Evolutionary conservation across 805 yeast species (phyloP).

Genomic region (Myxozyma mucilagina): DNA sequence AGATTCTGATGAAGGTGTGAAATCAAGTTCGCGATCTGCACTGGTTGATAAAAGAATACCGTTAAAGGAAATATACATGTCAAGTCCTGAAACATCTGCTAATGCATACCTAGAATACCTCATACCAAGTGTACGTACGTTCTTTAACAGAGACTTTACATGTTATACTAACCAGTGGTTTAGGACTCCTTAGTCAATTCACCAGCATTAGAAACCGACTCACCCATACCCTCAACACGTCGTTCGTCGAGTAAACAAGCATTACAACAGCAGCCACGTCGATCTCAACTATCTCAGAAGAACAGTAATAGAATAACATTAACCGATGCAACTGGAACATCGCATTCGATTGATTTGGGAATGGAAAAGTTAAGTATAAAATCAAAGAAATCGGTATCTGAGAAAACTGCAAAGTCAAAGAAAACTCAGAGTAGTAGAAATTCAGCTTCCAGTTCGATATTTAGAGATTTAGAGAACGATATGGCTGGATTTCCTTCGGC

Average conservation of each 20-base stretch:
- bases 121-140: conserved; percentile 11
- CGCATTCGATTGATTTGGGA: too few species aligned
- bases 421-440: not conserved
- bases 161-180: not conserved
- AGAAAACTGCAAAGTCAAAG: not conserved
- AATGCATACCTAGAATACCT: conserved; percentile 22
- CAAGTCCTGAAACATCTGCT: conserved; percentile 27
- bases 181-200: not conserved
- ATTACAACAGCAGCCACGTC: too few species aligned
- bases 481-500: not conserved
- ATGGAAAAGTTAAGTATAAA: too few species aligned
- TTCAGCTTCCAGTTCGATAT: not conserved
- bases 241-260: too few species aligned
- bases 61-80: conserved; percentile 19
- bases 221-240: not conserved
- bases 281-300: too few species aligned
- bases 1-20: not conserved
- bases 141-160: not conserved
- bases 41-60: conserved; percentile 14
- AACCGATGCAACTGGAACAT: too few species aligned
- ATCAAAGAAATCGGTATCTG: not conserved
- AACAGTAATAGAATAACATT: too few species aligned
- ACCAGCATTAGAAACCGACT: not conserved
- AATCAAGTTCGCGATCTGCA: not conserved
- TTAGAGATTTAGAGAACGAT: not conserved